Base-by-base conservation (phyloP, 768 basidiomycete genomes). In the Suillus hirtellus region DNA sequence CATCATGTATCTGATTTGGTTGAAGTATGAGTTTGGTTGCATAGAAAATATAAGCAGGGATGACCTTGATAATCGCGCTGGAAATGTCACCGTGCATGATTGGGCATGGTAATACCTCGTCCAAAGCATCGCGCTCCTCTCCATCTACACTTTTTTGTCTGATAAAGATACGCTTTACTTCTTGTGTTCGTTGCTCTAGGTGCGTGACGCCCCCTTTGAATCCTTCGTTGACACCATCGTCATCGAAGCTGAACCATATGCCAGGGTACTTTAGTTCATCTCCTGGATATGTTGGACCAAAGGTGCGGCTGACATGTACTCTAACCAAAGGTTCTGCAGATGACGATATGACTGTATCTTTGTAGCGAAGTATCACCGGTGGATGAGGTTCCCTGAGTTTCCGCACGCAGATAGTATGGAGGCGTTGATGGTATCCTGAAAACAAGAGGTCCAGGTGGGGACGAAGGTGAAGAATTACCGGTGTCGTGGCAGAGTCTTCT, bases 401-500 rank as follows among this genome's bases (percentile, higher is more conserved):
- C 67, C 88, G 83, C 44, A 93, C 74, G 67, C 85, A 88, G 58
- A 95, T 91, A 7, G 89, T 92, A 62, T 90, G 89, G 21, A 95
- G 80, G 24, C 92, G 85, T 67, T 95, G 93, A 64, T 89, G 82
- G 67, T 84, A 83, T 12, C 89, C 86, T 19, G 92, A 92, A 75
- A 94, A 95, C 50, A 95, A 80, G n/a, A 95, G 82, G 72, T 93
- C 91, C 60, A 95, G 79, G 71, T 94, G 89, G 1, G 92, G 92
- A 19, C 88, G 86, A 34, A 93, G 76, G 69, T 93, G 90, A 0
- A 95, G 76, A 69, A 95, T 82, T 27, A 94, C 80, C 1, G 92
- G 91, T 0, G 91, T 89, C 1, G 82, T 86, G 14, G 84, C 79
- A 15, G 89, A 83, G 37, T 86, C 76, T 68, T 91, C 89, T 35